Conservation (phyloP, 1,284 basidiomycete genomes). For the Fereydounia khargensis region DNA sequence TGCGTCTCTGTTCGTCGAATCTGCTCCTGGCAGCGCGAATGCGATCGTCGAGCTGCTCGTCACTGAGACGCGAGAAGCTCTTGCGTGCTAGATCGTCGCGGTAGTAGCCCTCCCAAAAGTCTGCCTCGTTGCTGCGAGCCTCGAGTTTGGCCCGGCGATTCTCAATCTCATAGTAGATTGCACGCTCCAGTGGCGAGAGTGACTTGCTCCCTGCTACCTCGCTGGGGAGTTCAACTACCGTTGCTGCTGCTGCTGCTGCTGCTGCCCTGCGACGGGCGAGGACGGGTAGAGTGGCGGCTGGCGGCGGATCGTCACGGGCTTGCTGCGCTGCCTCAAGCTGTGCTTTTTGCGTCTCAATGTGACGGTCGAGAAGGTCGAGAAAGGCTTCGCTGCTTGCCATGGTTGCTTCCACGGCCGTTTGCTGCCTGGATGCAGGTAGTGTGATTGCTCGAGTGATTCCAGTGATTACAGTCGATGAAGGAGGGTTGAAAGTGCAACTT, state of each 20-base stretch:
- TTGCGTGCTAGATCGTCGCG: background rate
- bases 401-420: too few species aligned
- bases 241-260: conserved; percentile 4
- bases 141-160: conserved; percentile 6
- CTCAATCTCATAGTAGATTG: conserved; percentile 26
- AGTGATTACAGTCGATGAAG: too few species aligned
- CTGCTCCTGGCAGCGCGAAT: too few species aligned
- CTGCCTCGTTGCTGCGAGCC: conserved; percentile 17
- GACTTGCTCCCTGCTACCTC: background rate
- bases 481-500: too few species aligned
- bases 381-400: too few species aligned
- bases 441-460: too few species aligned
- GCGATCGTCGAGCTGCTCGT: background rate
- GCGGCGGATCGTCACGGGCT: background rate
- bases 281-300: background rate
- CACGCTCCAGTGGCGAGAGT: conserved; percentile 27
- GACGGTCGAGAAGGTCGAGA: conserved; percentile 13
- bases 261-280: background rate
- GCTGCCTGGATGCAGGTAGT: too few species aligned
- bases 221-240: background rate
- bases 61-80: background rate
- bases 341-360: conserved; percentile 10
- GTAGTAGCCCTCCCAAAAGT: conserved; percentile 33
- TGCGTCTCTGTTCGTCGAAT: too few species aligned
- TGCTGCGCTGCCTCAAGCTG: conserved; percentile 1